Evolutionary conservation across 306 rosid genomes (phyloP), one percentile per base, ranked within the genome.

Genomic region (Morella rubra): DNA sequence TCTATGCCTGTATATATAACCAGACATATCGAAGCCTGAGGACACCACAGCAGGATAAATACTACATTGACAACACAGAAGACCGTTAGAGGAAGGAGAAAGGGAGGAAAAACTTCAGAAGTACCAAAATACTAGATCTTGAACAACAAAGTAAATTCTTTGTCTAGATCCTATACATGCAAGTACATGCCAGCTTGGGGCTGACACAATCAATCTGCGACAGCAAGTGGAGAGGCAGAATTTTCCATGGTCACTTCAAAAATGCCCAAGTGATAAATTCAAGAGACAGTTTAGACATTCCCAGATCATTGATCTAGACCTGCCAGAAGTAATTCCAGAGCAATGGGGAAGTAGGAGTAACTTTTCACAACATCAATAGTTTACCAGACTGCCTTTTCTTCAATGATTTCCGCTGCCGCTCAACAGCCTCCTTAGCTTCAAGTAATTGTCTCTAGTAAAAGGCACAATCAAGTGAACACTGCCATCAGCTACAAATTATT

Each of bases 331-430:
- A 71, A 74, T 79, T 54, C 7, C 72, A 75, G 74, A 79, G 56
- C 15, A 51, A 27, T 14, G 45, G 37, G 46, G 37, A 61, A 49
- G 14, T 16, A 70, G 44, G 65, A 61, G 51, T 41, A 15, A 44
- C 51, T 51, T 14, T 56, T 56, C 60, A 20, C 5, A 72, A 44
- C 0, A 49, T 40, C 37, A 16, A 37, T 54, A 81, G 8, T 46
- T 79, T 87, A 91, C 99, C 98, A 47, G 90, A 71, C 74, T 89
- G 98, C 76, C 89, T 88, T 88, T 93, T 93, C 91, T 96, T 96
- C 67, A 93, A 84, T n/a, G 76, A 88, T 75, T 96, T 96, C 76
- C 99, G 96, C 76, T 91, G 98, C 70, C 99, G 88, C 75, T 93
- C 98, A 58, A 96, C 84, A 46, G 96, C 93, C 83, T 96, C 99